Evolutionary conservation across 2,329 filamentous ascomycete genomes (phyloP).

Genomic region (Stenocarpella maydis): DNA sequence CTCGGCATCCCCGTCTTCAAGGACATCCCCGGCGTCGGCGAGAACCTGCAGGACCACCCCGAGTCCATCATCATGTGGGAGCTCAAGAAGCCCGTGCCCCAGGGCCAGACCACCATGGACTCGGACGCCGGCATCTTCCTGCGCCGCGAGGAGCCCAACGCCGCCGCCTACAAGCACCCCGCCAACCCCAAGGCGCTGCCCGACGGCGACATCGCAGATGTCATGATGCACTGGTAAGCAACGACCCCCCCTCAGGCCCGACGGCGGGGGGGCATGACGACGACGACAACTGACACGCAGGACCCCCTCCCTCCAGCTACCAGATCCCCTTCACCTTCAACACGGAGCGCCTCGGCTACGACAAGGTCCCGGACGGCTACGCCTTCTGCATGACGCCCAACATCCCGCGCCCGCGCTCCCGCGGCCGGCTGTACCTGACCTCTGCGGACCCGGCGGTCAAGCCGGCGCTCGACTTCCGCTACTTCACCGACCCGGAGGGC

Average conservation of each 20-base stretch:
- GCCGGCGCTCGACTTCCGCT: slow-evolving; percentile 86
- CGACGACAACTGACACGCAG: neutral
- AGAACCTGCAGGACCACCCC: slow-evolving; percentile 68
- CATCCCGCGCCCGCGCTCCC: slow-evolving; percentile 82
- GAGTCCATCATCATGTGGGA: slow-evolving; percentile 75
- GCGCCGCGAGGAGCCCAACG: slow-evolving; percentile 76
- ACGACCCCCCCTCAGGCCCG: too few relatives aligned
- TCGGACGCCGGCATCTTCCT: slow-evolving; percentile 90
- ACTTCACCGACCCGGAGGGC: slow-evolving; percentile 87
- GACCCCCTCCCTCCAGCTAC: too few relatives aligned
- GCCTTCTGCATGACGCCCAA: slow-evolving; percentile 95
- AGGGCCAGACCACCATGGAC: slow-evolving; percentile 88
- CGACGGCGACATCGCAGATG: slow-evolving; percentile 80
- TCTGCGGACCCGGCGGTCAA: slow-evolving; percentile 79
- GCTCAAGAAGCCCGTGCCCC: slow-evolving; percentile 77
- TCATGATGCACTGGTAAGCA: slow-evolving; percentile 73
- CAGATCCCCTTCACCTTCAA: slow-evolving; percentile 93
- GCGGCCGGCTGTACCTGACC: slow-evolving; percentile 80
- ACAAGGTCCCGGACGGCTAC: slow-evolving; percentile 69
- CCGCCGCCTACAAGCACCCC: slow-evolving; percentile 60
- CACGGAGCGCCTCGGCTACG: slow-evolving; percentile 80
- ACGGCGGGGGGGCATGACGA: neutral
- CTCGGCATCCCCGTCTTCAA: slow-evolving; percentile 64
- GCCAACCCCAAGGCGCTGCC: slow-evolving; percentile 58
- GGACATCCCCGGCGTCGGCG: slow-evolving; percentile 66